These are phyloP conservation scores for Coemansia sp. DNA, from an alignment of 192 early-diverging fungal species.

Conservation along the genomic window DNA sequence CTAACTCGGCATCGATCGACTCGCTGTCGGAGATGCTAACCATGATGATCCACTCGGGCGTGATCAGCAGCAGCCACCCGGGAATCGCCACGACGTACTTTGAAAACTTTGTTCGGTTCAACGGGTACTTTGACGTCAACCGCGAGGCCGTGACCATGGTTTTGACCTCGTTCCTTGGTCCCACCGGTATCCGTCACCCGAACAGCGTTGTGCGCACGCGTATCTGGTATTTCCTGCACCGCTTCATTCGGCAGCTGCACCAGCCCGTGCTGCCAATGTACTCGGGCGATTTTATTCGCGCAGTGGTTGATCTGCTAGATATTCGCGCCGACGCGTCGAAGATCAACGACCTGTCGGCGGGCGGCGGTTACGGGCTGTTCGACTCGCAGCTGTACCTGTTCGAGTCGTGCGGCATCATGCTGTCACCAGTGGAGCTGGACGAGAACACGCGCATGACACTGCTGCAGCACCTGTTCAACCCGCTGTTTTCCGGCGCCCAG, in stretches of 20 bases:
- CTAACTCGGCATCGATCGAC: conserved; percentile 15
- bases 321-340: conserved; percentile 62
- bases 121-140: conserved; percentile 47
- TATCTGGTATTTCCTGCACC: conserved; percentile 85
- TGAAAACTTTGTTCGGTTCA: conserved; percentile 52
- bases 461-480: conserved; percentile 69
- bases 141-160: conserved; percentile 37
- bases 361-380: conserved; percentile 58
- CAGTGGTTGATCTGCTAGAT: conserved; percentile 65
- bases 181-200: conserved; percentile 72
- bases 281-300: conserved; percentile 53
- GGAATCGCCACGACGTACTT: conserved; percentile 42
- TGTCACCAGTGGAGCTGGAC: conserved; percentile 73
- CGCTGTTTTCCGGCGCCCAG: conserved; percentile 77
- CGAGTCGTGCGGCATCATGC: conserved; percentile 90
- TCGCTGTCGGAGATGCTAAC: conserved; percentile 42
- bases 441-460: conserved; percentile 68
- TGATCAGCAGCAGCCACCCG: conserved; percentile 32
- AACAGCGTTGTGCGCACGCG: conserved; percentile 69
- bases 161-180: conserved; percentile 44
- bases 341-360: conserved; percentile 10
- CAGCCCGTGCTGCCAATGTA: conserved; percentile 28
- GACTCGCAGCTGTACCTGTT: conserved; percentile 86
- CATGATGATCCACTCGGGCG: conserved; percentile 52
- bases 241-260: conserved; percentile 74